Evolutionary conservation across 2,329 filamentous ascomycete species (phyloP).

Genomic region (Botrytis tulipae): DNA sequence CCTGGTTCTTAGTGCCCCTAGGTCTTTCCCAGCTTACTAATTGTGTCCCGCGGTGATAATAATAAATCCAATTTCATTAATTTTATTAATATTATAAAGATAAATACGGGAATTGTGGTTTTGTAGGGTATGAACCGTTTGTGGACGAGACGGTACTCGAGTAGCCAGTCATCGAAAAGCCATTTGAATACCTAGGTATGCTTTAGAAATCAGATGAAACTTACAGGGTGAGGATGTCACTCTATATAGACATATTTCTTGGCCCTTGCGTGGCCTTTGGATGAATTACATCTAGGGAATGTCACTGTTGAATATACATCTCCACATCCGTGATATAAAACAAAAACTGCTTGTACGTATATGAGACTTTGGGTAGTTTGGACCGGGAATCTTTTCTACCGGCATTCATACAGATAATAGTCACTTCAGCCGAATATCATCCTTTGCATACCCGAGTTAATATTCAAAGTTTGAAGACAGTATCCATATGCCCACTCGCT

Average conservation of each 20-base stretch:
- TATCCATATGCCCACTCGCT: neutral
- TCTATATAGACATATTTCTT: neutral
- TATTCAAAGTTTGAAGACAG: neutral
- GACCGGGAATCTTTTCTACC: neutral
- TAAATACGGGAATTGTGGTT: no score
- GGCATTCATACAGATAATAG: neutral
- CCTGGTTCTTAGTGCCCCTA: no score
- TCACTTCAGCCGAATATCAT: neutral
- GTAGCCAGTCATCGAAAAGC: neutral
- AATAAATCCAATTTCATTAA: no score
- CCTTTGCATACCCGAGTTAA: neutral
- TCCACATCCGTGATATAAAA: neutral
- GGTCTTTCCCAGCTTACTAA: no score
- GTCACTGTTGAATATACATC: neutral
- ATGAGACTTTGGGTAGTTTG: neutral
- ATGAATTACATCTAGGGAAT: neutral
- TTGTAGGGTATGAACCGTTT: no score
- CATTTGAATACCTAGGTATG: neutral
- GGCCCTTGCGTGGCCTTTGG: slow-evolving; percentile 6
- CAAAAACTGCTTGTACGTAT: neutral
- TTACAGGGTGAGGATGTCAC: neutral
- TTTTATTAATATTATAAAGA: no score
- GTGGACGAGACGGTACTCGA: neutral
- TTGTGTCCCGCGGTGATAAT: no score
- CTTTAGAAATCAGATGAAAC: neutral